Evolutionary conservation across 2,329 filamentous ascomycete species (phyloP).

Genomic region (Ophiostoma novo-ulmi): DNA sequence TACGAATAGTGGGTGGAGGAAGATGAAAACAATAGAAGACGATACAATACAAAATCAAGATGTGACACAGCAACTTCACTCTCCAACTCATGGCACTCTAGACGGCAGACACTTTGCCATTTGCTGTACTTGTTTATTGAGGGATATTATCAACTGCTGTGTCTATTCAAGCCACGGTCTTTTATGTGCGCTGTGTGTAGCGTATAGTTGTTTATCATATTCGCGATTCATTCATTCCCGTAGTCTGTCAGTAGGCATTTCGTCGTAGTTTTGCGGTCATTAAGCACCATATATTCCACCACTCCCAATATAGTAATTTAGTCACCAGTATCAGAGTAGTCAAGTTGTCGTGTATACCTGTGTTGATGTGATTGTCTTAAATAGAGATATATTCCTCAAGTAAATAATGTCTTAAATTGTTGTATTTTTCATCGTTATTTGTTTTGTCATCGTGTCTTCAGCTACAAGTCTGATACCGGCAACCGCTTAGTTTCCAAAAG

Average conservation of each 20-base stretch:
- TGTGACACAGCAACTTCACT: background rate
- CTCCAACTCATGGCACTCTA: background rate
- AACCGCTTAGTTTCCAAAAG: background rate
- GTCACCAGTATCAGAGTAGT: background rate
- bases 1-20: background rate
- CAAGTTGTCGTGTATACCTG: background rate
- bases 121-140: background rate
- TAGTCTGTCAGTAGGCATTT: background rate
- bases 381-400: background rate
- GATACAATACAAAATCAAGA: background rate
- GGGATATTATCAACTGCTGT: background rate
- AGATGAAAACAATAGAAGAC: background rate
- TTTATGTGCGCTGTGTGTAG: background rate
- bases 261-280: background rate
- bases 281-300: no score
- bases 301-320: no score
- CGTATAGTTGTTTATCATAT: background rate
- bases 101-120: slow-evolving; percentile 3
- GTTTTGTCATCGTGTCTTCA: background rate
- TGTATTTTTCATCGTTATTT: background rate
- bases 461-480: slow-evolving; percentile 2
- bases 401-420: background rate
- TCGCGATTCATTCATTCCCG: background rate
- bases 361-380: background rate
- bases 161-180: background rate